These are phyloP conservation scores for Penicillium taxi DNA, from an alignment of 495 filamentous ascomycete genomes.

Conservation along the genomic window DNA sequence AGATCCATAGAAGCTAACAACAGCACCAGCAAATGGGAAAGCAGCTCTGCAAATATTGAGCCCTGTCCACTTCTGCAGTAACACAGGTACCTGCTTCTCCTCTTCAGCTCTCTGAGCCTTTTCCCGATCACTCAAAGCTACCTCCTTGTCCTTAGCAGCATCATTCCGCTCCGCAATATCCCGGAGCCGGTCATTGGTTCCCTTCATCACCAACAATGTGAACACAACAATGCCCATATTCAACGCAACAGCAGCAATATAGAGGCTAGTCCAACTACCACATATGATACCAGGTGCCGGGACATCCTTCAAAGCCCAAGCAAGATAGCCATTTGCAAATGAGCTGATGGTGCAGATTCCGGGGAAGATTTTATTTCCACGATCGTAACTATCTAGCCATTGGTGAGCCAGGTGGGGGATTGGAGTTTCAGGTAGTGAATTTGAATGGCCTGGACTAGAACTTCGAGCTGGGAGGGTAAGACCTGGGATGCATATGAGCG, in stretches of 20 bases:
- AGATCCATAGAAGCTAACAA: conserved; percentile 16
- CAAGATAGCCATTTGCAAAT: conserved; percentile 24
- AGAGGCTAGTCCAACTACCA: conserved; percentile 14
- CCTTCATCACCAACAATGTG: conserved; percentile 22
- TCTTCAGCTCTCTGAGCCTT: conserved; percentile 14
- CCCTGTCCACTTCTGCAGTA: conserved; percentile 16
- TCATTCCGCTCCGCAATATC: conserved; percentile 20
- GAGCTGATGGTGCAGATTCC: conserved; percentile 12
- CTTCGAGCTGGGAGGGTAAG: conserved; percentile 17
- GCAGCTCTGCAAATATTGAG: conserved; percentile 15
- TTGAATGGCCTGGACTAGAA: conserved; percentile 4
- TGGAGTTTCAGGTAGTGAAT: conserved; percentile 12
- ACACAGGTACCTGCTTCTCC: conserved; percentile 13
- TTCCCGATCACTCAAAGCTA: conserved; percentile 15
- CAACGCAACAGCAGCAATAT: conserved; percentile 15
- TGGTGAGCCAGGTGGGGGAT: conserved; percentile 20
- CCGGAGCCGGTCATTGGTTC: conserved; percentile 17
- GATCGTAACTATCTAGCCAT: conserved; percentile 25
- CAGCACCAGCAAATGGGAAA: conserved; percentile 17
- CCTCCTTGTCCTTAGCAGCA: conserved; percentile 6
- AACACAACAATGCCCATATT: conserved; percentile 28
- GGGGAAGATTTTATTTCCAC: conserved; percentile 21
- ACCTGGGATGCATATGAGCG: conserved; percentile 17
- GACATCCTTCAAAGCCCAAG: conserved; percentile 15
- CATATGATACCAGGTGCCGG: conserved; percentile 1